Evolutionary conservation across 129 eudicot genomes (phyloP), one percentile per base, ranked within the genome.

Genomic region (Calendula officinalis): DNA sequence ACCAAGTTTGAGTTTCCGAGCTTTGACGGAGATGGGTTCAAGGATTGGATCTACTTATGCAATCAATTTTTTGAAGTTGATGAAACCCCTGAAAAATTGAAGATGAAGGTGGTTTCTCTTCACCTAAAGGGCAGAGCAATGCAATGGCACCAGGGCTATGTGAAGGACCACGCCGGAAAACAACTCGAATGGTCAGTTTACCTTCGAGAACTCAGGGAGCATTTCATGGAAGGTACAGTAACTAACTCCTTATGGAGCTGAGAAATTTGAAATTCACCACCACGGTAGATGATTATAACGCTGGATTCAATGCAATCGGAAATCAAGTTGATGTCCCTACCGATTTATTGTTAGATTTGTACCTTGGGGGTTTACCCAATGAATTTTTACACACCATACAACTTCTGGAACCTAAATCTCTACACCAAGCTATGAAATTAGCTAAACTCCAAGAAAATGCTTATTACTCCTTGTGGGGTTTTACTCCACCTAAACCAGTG

Each of bases 341-440:
- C 1, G 43, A 34, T 1, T 1, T 34, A 4, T 4, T 56, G 7
- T 6, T 56, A 5, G 44, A 56, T n/a, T n/a, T 34, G 7, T 56
- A 56, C 13, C 11, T 56, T 4, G 62, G 62, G 1, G 44, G 30
- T 6, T 11, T 56, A 5, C 5, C 17, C 6, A 6, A n/a, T 32
- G 62, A 56, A n/a, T 4, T 56, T 1, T 8, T 56, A 27, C 43
- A 56, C 3, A n/a, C 45, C 2, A 9, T 56, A 8, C 27, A 35
- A 5, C 2, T 56, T 0, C 5, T 34, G 5, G 43, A 56, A 3
- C 62, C 44, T 1, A 12, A 35, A 9, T 11, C 44, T 0, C 11
- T 56, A 6, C 35, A 56, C n/a, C 44, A 56, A 3, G 62, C 62
- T 0, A 56, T 56, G 62, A 56, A 36, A 56, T 13, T 56, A 8